Base-by-base conservation (phyloP, 805 yeast genomes). In the Candida ficus region DNA sequence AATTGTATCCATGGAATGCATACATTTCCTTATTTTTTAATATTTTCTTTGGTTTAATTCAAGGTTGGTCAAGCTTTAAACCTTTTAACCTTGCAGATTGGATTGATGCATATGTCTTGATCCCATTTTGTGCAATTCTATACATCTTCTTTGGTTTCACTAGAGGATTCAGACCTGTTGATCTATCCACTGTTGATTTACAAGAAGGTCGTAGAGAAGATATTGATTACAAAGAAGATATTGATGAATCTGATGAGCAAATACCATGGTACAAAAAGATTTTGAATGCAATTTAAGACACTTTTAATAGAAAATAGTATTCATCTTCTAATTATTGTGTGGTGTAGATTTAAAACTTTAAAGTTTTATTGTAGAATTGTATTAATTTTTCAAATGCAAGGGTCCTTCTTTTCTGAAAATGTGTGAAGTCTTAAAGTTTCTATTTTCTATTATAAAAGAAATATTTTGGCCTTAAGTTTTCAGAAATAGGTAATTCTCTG, bases 91-190 rank as follows among this genome's bases (percentile, higher is more conserved):
- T 67, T 43, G 68, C 72, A 19, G 68, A 54, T 53, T 75, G 74
- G 50, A 70, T 75, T 37, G 89, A 80, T 57, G 75, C 81, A 5
- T 82, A 82, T 52, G 71, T 82, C 41, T 57, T 83, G 48, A 50
- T 82, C 11, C 86, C 88, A 4, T 62, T 80, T 23, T 76, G 73
- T 38, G 60, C 67, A n/a, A 50, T 77, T 43, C 37, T 69, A 50
- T 61, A 67, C 62, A 45, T 71, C 53, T 55, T 45, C 57, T 42
- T 60, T 62, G 50, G 54, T 60, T 32, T 74, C 66, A 13, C 62
- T 63, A 67, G 41, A 45, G 45, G 53, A 0, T 67, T 72, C 19
- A 67, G 61, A 37, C 59, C 70, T 62, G 71, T 73, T 13, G 60
- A 63, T 19, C 57, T 69, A 31, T 48, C 49, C 3, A 69, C 67